These are phyloP conservation scores for Oryza meridionalis DNA, from an alignment of 176 grass and related monocot genomes.

Conservation along the genomic window DNA sequence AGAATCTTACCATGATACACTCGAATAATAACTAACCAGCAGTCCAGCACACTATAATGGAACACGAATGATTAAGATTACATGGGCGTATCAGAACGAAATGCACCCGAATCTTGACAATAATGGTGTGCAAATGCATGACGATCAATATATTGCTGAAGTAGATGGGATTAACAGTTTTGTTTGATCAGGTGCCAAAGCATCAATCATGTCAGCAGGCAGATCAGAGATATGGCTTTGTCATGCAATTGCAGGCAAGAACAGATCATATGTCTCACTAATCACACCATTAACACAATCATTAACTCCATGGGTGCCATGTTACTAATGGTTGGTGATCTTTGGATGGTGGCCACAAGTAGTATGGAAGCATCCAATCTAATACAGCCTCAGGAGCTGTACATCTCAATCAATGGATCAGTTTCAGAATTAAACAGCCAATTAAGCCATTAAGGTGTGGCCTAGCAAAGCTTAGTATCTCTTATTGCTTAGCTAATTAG, in stretches of 20 bases:
- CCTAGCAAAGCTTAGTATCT: background rate
- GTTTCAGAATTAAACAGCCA: background rate
- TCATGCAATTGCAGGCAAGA: slow-evolving; percentile 22
- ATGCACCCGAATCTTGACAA: background rate
- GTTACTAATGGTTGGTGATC: background rate
- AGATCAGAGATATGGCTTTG: slow-evolving; percentile 32
- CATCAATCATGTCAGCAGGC: background rate
- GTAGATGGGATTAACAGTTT: slow-evolving; percentile 10
- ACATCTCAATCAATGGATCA: background rate
- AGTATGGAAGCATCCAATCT: background rate
- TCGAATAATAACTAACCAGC: background rate
- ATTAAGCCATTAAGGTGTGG: background rate
- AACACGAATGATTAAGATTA: slow-evolving; percentile 4
- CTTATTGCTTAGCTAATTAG: background rate
- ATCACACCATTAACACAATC: background rate
- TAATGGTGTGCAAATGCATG: background rate
- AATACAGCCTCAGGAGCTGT: background rate
- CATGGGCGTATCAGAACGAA: background rate
- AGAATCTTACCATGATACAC: background rate
- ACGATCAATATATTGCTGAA: background rate
- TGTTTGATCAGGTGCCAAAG: slow-evolving; percentile 19
- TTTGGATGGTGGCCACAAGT: background rate
- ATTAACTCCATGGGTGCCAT: slow-evolving; percentile 4
- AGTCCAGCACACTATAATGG: background rate
- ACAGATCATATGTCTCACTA: slow-evolving; percentile 2